A percentile compares a stretch with the other conserved stretches of the same genome.
Evolutionary conservation across 306 rosid species (phyloP).

Genomic region (Astragalus glycyphyllos): DNA sequence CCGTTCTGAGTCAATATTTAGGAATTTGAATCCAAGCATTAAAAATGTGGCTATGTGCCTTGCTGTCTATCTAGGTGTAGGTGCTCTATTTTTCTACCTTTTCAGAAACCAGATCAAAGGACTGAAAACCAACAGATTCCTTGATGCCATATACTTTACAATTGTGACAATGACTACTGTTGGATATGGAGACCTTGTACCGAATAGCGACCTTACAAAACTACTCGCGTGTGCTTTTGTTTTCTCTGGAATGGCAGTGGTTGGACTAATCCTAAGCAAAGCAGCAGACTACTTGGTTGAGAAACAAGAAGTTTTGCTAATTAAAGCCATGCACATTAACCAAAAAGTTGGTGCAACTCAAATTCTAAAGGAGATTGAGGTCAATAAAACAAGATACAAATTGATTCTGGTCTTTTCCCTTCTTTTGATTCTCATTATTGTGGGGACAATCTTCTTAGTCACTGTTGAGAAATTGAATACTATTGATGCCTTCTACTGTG

Average conservation of each 20-base stretch:
- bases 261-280: constrained; percentile 52
- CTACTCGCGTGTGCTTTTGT: constrained; percentile 60
- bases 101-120: constrained; percentile 52
- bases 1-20: constrained; percentile 37
- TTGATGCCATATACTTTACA: constrained; percentile 56
- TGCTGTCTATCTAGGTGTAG: constrained; percentile 48
- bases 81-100: constrained; percentile 52
- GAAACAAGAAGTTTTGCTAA: constrained; percentile 56
- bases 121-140: constrained; percentile 46
- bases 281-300: constrained; percentile 58
- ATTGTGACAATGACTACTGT: constrained; percentile 65
- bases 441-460: constrained; percentile 47
- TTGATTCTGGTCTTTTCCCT: constrained; percentile 43
- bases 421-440: constrained; percentile 42
- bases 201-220: constrained; percentile 52
- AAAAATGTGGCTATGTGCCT: constrained; percentile 43
- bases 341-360: constrained; percentile 41
- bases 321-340: constrained; percentile 50
- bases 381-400: constrained; percentile 53
- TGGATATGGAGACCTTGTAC: constrained; percentile 65
- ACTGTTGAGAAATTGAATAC: constrained; percentile 45
- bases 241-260: constrained; percentile 60
- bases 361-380: constrained; percentile 51
- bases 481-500: constrained; percentile 56
- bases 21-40: constrained; percentile 49